Conservation (phyloP, 306 rosid species). For the Prinsepia uniflora region DNA sequence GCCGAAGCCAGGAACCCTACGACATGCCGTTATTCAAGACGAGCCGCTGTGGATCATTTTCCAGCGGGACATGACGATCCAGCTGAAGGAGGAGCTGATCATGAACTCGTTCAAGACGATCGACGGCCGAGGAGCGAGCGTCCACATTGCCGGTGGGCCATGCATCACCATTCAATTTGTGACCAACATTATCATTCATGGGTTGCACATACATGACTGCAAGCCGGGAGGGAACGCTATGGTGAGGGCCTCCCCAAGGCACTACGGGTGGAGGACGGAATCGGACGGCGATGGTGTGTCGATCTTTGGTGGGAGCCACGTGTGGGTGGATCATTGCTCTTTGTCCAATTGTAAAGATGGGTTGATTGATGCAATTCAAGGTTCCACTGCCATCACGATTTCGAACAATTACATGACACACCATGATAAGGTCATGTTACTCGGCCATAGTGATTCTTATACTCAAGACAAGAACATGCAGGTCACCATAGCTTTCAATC, state of each 20-base stretch:
- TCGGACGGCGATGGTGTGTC: constrained; percentile 98
- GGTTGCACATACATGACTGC: constrained; percentile 76
- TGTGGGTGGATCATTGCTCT: constrained; percentile 95
- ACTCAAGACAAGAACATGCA: constrained; percentile 92
- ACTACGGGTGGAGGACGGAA: constrained; percentile 81
- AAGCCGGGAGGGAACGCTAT: constrained; percentile 83
- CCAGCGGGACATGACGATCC: constrained; percentile 83
- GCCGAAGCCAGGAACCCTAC: constrained; percentile 89
- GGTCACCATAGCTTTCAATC: constrained; percentile 89
- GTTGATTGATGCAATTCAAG: constrained; percentile 78
- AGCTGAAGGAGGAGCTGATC: constrained; percentile 75
- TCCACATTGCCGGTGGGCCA: constrained; percentile 94
- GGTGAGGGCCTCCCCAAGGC: constrained; percentile 78
- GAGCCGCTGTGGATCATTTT: constrained; percentile 94
- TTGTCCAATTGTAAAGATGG: constrained; percentile 84
- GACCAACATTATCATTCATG: constrained; percentile 80
- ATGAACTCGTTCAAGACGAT: constrained; percentile 94
- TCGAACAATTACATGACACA: constrained; percentile 97
- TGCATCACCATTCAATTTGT: constrained; percentile 89
- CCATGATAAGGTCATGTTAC: constrained; percentile 89
- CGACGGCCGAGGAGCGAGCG: constrained; percentile 91
- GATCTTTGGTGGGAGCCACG: constrained; percentile 86
- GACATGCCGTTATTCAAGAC: constrained; percentile 77
- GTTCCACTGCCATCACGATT: constrained; percentile 75
- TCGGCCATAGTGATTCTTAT: constrained; percentile 84